Evolutionary conservation across 192 early-diverging fungal species (phyloP), one percentile per base, ranked within the genome.

Genomic region (Coemansia sp.): DNA sequence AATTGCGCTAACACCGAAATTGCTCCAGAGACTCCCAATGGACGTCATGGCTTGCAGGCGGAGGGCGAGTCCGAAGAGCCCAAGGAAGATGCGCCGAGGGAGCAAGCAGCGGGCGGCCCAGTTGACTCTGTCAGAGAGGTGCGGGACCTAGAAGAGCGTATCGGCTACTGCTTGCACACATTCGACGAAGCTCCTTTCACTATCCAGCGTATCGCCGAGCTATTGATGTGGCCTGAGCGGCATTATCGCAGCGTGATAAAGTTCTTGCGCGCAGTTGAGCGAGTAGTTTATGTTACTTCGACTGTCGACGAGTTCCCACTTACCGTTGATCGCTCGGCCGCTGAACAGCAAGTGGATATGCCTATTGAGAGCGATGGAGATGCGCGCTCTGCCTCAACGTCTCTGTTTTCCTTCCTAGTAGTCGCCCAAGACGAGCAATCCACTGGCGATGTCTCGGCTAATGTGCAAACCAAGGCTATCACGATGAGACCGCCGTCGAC

Each of bases 181-280:
- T 82, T 82, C 44, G 79, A 76, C 42, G 79, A 82, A 7, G 75
- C 82, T 14, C 82, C 82, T 6, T 84, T 84, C 48, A 84, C 82
- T 1, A 79, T 84, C 19, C 82, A 84, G 60, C 73, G 82, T 17
- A 76, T 84, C 4, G 70, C 71, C 41, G 82, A 84, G 62, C 71
- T 84, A 46, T 42, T 79, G 37, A 65, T 62, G 25, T 73, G 71
- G 70, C 74, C 82, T 14, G 73, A 78, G 55, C 74, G 70, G 19
- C 77, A 84, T 39, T 84, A 84, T 68, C 68, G 68, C 46, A 74
- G 44, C 32, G 74, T 70, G 1, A 64, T 77, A 12, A 84, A 84
- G 74, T 79, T 76, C 14, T 50, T 84, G 17, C 73, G 82, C 1
- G 82, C 82, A 2, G 50, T 84, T 10, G 77, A 84, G 31, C 68